These are phyloP conservation scores for Plasmodium yoelii DNA, from an alignment of 169 alveolate genomes.

Conservation along the genomic window DNA sequence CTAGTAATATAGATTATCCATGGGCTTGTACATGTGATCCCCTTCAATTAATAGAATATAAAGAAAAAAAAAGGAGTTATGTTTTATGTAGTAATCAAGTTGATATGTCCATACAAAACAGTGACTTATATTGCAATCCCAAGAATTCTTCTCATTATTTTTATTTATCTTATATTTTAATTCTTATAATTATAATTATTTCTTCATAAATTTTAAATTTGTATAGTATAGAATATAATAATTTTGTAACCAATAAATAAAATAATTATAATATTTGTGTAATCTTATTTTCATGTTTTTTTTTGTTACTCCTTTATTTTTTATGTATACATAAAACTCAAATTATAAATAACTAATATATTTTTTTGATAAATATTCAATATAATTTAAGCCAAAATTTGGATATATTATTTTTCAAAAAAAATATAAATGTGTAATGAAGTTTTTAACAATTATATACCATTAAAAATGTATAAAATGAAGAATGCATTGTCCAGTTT, in stretches of 20 bases:
- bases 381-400: too few relatives aligned
- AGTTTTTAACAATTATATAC: too few relatives aligned
- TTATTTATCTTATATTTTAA: constrained; percentile 58
- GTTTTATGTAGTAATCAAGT: constrained; percentile 85
- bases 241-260: too few relatives aligned
- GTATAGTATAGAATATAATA: neutral
- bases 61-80: constrained; percentile 78
- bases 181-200: constrained; percentile 22
- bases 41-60: constrained; percentile 76
- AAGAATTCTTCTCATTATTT: constrained; percentile 51
- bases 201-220: constrained; percentile 15
- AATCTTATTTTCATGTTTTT: neutral
- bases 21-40: constrained; percentile 88
- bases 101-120: constrained; percentile 82
- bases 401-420: too few relatives aligned
- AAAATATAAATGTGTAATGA: too few relatives aligned
- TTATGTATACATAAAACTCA: too few relatives aligned
- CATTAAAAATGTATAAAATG: too few relatives aligned
- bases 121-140: constrained; percentile 84
- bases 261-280: too few relatives aligned
- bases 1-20: constrained; percentile 85
- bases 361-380: too few relatives aligned
- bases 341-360: too few relatives aligned
- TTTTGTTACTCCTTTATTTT: neutral
- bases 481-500: too few relatives aligned